phyloP scores from a whole-genome alignment of 768 basidiomycete genomes.

The Porpolomopsis calyptriformis region DNA sequence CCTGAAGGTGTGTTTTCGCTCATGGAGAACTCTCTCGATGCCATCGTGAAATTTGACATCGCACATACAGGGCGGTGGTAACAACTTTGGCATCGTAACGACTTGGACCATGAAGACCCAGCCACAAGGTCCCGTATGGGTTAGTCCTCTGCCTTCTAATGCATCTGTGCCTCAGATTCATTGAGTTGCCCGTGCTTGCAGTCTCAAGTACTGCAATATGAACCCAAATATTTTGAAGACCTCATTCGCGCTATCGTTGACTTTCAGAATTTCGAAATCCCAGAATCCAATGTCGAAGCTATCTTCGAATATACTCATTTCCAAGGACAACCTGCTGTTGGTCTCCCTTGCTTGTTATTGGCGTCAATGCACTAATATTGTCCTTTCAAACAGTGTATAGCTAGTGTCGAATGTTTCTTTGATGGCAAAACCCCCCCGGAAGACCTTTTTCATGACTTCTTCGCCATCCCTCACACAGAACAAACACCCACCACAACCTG shows the following conservation, averaged over 20 bases:
- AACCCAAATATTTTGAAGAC: not conserved
- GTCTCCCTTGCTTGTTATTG: not conserved
- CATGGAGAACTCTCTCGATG: too few relatives aligned
- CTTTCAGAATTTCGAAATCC: not conserved
- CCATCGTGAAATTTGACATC: not conserved
- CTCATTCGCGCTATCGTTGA: not conserved
- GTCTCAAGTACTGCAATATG: not conserved
- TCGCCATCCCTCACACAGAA: not conserved
- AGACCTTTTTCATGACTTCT: not conserved
- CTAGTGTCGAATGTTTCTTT: not conserved
- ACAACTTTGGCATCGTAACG: constrained; percentile 20
- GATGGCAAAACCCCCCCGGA: not conserved
- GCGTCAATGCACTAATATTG: not conserved
- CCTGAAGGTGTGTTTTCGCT: not conserved
- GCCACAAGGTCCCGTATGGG: constrained; percentile 2
- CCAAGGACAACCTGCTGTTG: not conserved
- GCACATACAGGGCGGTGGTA: constrained; percentile 5
- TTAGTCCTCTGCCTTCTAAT: not conserved
- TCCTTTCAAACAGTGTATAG: not conserved
- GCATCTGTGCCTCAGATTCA: not conserved
- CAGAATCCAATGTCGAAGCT: not conserved
- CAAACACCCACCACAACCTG: not conserved
- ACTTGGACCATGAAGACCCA: constrained; percentile 15
- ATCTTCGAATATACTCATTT: not conserved
- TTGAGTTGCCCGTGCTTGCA: not conserved